Percentiles rank a stretch among this genome's conserved stretches.
These are phyloP conservation scores for Aspergillus sojae DNA, from an alignment of 2,329 filamentous ascomycete genomes.

Conservation along the genomic window DNA sequence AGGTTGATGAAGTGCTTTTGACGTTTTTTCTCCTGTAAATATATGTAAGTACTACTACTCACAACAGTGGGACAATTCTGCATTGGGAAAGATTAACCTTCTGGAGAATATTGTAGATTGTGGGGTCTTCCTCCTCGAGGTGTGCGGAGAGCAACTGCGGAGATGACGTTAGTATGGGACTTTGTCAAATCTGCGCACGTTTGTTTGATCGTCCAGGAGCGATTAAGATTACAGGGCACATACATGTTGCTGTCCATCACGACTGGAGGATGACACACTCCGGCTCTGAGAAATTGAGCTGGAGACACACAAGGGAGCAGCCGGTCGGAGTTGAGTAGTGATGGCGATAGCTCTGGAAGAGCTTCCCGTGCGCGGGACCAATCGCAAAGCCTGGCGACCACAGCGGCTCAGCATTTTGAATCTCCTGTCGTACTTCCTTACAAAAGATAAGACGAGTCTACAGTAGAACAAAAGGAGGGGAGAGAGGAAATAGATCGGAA, in stretches of 20 bases:
- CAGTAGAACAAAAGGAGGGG: constrained; percentile 34
- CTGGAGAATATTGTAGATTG: constrained; percentile 85
- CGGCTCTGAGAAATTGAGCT: constrained; percentile 36
- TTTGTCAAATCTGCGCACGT: not conserved
- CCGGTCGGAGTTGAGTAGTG: constrained; percentile 23
- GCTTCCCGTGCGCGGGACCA: constrained; percentile 36
- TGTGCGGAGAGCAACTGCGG: constrained; percentile 74
- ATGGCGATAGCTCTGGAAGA: constrained; percentile 30
- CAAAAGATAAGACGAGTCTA: constrained; percentile 3
- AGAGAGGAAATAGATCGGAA: constrained; percentile 14
- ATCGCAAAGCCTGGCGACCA: constrained; percentile 35
- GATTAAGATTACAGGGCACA: constrained; percentile 9
- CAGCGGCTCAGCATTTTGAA: constrained; percentile 38
- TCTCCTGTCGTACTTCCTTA: constrained; percentile 27
- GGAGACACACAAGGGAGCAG: constrained; percentile 20
- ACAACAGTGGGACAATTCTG: not conserved
- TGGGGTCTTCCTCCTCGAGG: constrained; percentile 81
- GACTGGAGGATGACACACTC: constrained; percentile 41
- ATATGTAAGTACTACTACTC: constrained; percentile 17
- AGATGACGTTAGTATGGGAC: constrained; percentile 13
- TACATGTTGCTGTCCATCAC: constrained; percentile 48
- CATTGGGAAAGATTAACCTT: constrained; percentile 61
- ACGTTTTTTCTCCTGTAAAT: constrained; percentile 79
- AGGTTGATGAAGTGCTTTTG: constrained; percentile 99
- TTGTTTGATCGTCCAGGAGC: not conserved